Evolutionary conservation across 2,329 filamentous ascomycete species (phyloP), one percentile per base, ranked within the genome.

Genomic region (Ophiobolus disseminans): DNA sequence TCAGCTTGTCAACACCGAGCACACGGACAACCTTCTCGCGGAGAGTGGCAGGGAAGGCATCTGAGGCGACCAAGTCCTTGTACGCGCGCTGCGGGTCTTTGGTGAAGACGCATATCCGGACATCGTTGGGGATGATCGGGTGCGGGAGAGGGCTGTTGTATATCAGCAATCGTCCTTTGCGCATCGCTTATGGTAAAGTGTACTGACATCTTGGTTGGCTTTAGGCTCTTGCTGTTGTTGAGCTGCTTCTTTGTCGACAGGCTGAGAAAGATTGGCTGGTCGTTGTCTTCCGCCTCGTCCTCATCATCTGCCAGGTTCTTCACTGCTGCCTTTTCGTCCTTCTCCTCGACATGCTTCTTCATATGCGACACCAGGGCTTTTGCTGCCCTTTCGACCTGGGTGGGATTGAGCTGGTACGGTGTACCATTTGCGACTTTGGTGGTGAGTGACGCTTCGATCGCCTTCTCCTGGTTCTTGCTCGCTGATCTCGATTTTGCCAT

Each of bases 71-170:
- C 36, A 95, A 82, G 74, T 97, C 88, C 80, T 97, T 97, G 82
- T 94, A 96, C 45, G 85, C 83, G 58, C 91, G 86, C 80, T 96
- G 91, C 2, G 86, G 86, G 60, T 87, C 85, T 62, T 91, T 90
- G 46, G 88, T 90, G 73, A 96, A 95, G 52, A 97, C 80, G 76
- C 92, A 97, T 74, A 97, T 81, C 62, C 86, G 88, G 48, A 86
- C 78, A 46, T 82, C 82, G 47, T 82, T 76, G 58, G 86, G 82
- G 57, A 82, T 86, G 55, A 96, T 82, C 8, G 89, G 80, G 75
- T 95, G 86, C 38, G 91, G 90, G 43, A 96, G 79, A 59, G 80
- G 64, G 65, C 72, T 76, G 40, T 31, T n/a, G 19, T 5, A 2
- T 37, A 31, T 66, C 46, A 66, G 57, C 43, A 40, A n/a, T 20